Base-by-base conservation (phyloP, 1,284 basidiomycete genomes). In the Neolentinus lepideus region DNA sequence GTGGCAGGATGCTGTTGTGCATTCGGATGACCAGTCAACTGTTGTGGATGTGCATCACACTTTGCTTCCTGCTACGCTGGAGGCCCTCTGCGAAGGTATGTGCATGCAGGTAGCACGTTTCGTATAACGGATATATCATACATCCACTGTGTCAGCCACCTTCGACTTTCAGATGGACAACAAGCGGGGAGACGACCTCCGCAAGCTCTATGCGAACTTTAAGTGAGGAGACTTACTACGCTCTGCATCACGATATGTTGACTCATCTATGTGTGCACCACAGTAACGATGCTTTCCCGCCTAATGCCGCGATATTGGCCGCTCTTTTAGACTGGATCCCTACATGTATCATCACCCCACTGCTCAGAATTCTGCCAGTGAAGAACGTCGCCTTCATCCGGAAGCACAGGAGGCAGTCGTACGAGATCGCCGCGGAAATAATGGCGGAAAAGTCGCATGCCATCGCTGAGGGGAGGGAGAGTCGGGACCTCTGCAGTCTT, bases 1-100 rank as follows among this genome's bases (percentile, higher is more conserved):
- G 35, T 36, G 21, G 47, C 51, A 21, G 31, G 46, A 53, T 19
- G 60, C 54, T 4, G 63, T 61, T 6, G 14, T 14, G 25, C 62
- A 59, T 11, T 43, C 59, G 0, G 64, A 68, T 2, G 61, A 68
- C 3, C n/a, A 43, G 6, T 16, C 16, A 6, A 21, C 16, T 4
- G 38, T 43, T 21, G n/a, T 43, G 8, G 38, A 43, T 16, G 6
- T 43, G 8, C 38, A 43, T 21, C 16, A 6, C n/a, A n/a, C 6
- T 16, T n/a, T 43, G 16, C 12, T 4, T 43, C 6, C 16, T n/a
- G 38, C 38, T 43, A n/a, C 38, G 16, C 38, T 43, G 19, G 38
- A n/a, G 6, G 38, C 38, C 6, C 6, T 43, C 19, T 8, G 38
- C 16, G 38, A 43, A 21, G 38, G 38, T 43, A 21, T n/a, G 38